phyloP scores from a whole-genome alignment of 2,329 filamentous ascomycete species.

The Nemania sp. region DNA sequence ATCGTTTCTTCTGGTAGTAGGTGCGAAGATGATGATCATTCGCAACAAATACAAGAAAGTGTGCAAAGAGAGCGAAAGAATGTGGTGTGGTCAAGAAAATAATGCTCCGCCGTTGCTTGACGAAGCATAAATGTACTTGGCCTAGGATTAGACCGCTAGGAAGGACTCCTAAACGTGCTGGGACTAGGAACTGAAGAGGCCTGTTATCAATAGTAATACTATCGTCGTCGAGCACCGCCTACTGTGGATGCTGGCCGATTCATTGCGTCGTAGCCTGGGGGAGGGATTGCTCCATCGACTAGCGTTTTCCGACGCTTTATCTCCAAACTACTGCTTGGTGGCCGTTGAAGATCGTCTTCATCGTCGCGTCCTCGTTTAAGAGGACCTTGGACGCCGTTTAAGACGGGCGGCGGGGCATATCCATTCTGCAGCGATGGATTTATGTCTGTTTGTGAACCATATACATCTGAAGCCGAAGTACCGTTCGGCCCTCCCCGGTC shows the following conservation, averaged over 20 bases:
- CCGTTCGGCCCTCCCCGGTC: conserved; percentile 77
- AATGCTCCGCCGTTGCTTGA: conserved; percentile 39
- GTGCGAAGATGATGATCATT: conserved; percentile 52
- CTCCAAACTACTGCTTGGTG: conserved; percentile 72
- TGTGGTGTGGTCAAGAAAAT: conserved; percentile 36
- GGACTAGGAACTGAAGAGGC: background rate
- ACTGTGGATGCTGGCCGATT: conserved; percentile 62
- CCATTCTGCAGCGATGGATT: conserved; percentile 67
- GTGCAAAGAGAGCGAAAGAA: conserved; percentile 46
- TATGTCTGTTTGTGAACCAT: conserved; percentile 74
- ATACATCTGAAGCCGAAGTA: conserved; percentile 74
- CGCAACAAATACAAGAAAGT: conserved; percentile 55
- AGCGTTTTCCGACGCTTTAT: conserved; percentile 85
- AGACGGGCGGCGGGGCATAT: conserved; percentile 71
- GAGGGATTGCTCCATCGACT: conserved; percentile 68
- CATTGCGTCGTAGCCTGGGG: conserved; percentile 63
- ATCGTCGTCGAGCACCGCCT: conserved; percentile 50
- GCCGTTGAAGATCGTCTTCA: conserved; percentile 69
- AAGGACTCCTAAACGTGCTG: conserved; percentile 15
- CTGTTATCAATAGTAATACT: conserved; percentile 30
- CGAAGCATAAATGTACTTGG: conserved; percentile 41
- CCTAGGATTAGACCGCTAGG: conserved; percentile 3
- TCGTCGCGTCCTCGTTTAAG: conserved; percentile 67
- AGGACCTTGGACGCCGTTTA: conserved; percentile 70
- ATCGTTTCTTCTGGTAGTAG: conserved; percentile 52